Base-by-base conservation (phyloP, 805 yeast species). In the Hanseniaspora osmophila region DNA sequence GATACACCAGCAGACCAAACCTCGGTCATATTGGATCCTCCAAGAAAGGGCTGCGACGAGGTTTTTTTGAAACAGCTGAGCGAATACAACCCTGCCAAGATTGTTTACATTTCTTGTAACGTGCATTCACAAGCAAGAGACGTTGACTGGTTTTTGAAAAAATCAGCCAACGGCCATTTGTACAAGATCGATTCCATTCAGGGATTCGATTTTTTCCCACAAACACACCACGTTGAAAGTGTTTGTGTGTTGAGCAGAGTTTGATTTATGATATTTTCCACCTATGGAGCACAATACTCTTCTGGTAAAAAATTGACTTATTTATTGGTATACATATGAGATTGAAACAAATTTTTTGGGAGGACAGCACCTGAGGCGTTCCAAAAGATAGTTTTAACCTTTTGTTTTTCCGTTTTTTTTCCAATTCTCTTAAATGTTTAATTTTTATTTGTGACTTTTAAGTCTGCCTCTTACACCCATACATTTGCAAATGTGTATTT, bases 61-160 rank as follows among this genome's bases (percentile, higher is more conserved):
- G 77, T 77, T 10, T 92, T 92, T 58, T 69, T 92, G 63, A 77
- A 80, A 52, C 98, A 92, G 65, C 69, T 92, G 47, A 74, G 92
- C 17, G 84, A 70, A 17, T 92, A 84, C 63, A 69, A 74, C 50
- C 97, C 98, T 2, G 82, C 82, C 13, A 78, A 79, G 54, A 77
- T 92, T 45, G 94, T 92, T n/a, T 92, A 92, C 64, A 84, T 92
- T 47, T 85, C 95, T 50, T 92, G 98, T 69, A 92, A 92, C 59
- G 98, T 92, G 42, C 96, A 90, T 65, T 85, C 96, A 16, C 98
- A 92, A 64, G 97, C 97, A 4, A 71, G 97, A 54, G 98, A 92
- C 61, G 60, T 92, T 41, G 90, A 85, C 53, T 87, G 78, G 68
- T 84, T 92, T 57, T 61, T 88, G 47, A 74, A 72, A 49, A 71